Evolutionary conservation across 1,284 basidiomycete species (phyloP).

Genomic region (Malassezia japonica): DNA sequence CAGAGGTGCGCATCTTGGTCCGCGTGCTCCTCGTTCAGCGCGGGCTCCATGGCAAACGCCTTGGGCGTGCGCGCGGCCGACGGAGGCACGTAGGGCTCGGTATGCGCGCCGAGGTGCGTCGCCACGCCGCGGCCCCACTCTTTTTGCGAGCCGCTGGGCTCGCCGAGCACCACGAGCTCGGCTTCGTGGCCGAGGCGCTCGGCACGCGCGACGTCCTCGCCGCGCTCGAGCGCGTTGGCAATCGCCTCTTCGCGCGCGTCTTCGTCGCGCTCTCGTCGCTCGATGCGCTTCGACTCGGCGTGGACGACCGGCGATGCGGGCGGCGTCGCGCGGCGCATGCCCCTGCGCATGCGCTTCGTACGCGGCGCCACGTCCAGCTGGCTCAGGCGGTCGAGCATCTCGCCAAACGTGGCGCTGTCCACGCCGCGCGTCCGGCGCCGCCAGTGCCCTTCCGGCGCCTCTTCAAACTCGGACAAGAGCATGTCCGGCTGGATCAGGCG

Average conservation of each 20-base stretch:
- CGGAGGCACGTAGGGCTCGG: constrained; percentile 37
- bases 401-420: constrained; percentile 8
- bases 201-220: constrained; percentile 36
- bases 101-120: constrained; percentile 36
- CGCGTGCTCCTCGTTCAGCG: constrained; percentile 4
- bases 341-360: background rate
- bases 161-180: constrained; percentile 44
- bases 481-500: constrained; percentile 5
- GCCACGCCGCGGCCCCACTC: constrained; percentile 42
- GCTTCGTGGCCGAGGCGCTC: constrained; percentile 40
- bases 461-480: background rate
- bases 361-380: constrained; percentile 4
- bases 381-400: constrained; percentile 8
- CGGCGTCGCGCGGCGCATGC: background rate
- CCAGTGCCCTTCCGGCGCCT: constrained; percentile 5
- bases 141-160: constrained; percentile 34
- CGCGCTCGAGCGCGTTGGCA: constrained; percentile 36
- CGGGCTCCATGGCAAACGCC: background rate
- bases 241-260: constrained; percentile 39
- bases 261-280: constrained; percentile 10
- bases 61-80: background rate
- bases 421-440: constrained; percentile 12
- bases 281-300: constrained; percentile 7
- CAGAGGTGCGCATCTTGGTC: constrained; percentile 40
- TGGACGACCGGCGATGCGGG: constrained; percentile 11